These are phyloP conservation scores for Pichia sp. DNA, from an alignment of 1,139 yeast species.

Conservation along the genomic window DNA sequence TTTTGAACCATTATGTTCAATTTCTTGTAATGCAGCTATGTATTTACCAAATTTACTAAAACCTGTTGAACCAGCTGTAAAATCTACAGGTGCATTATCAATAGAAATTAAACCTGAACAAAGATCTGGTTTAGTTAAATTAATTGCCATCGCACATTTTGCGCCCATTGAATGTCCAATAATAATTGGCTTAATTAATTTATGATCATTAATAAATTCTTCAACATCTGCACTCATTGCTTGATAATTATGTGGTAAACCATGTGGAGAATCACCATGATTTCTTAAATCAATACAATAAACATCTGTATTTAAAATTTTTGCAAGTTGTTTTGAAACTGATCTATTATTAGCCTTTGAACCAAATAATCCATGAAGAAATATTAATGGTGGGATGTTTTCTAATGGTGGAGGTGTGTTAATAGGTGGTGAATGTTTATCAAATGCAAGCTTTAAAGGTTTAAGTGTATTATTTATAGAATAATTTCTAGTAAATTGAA, in stretches of 20 bases:
- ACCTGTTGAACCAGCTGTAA: constrained; percentile 47
- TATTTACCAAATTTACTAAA: constrained; percentile 61
- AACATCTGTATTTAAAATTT: constrained; percentile 38
- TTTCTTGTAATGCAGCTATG: constrained; percentile 53
- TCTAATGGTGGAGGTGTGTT: too few relatives aligned
- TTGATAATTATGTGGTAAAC: constrained; percentile 63
- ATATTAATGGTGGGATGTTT: constrained; percentile 59
- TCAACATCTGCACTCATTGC: constrained; percentile 83
- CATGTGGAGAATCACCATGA: constrained; percentile 89
- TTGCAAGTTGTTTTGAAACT: constrained; percentile 40
- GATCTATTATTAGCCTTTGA: constrained; percentile 71
- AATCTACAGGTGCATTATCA: constrained; percentile 72
- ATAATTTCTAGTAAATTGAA: constrained; percentile 7
- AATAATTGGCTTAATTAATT: constrained; percentile 50
- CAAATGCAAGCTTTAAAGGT: constrained; percentile 42
- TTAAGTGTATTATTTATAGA: constrained; percentile 29
- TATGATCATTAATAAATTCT: constrained; percentile 48
- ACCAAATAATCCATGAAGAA: constrained; percentile 89
- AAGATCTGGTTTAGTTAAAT: constrained; percentile 61
- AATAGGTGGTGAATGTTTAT: constrained; percentile 31
- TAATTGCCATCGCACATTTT: constrained; percentile 84
- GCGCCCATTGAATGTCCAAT: constrained; percentile 99
- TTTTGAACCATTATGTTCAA: constrained; percentile 34
- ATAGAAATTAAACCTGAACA: constrained; percentile 67
- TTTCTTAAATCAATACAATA: constrained; percentile 80